phyloP scores from a whole-genome alignment of 768 basidiomycete genomes.

The Lentinula lateritia region DNA sequence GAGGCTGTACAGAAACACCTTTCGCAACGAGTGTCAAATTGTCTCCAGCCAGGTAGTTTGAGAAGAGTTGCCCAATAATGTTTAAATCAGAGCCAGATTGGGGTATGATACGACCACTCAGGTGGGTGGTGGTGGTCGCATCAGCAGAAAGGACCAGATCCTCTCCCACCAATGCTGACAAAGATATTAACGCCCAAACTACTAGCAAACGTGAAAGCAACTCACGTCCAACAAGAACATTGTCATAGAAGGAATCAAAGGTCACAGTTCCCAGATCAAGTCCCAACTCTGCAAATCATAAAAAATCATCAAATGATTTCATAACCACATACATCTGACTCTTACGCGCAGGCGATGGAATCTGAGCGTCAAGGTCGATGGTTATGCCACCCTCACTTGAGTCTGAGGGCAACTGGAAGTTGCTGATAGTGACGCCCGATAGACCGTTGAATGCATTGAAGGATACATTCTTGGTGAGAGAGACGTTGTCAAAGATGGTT shows the following conservation, averaged over 20 bases:
- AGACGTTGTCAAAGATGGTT: slow-evolving; percentile 62
- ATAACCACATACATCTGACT: slow-evolving; percentile 11
- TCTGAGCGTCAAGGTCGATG: slow-evolving; percentile 60
- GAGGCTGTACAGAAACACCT: slow-evolving; percentile 57
- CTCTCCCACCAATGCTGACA: slow-evolving; percentile 44
- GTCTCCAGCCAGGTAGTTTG: slow-evolving; percentile 55
- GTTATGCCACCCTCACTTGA: slow-evolving; percentile 65
- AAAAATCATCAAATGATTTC: slow-evolving; percentile 12
- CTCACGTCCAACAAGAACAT: slow-evolving; percentile 57
- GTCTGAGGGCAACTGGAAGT: slow-evolving; percentile 66
- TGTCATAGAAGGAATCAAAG: slow-evolving; percentile 58
- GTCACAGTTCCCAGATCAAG: slow-evolving; percentile 62
- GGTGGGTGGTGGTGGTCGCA: slow-evolving; percentile 41
- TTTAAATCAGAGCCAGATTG: slow-evolving; percentile 51
- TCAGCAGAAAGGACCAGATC: slow-evolving; percentile 46
- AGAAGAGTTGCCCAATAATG: slow-evolving; percentile 58
- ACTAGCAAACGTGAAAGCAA: slow-evolving; percentile 1
- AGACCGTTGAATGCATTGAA: slow-evolving; percentile 70
- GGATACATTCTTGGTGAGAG: slow-evolving; percentile 51
- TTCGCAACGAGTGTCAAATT: slow-evolving; percentile 56
- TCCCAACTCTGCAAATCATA: slow-evolving; percentile 45
- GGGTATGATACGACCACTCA: slow-evolving; percentile 60
- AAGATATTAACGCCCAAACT: slow-evolving; percentile 1
- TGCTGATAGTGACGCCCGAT: slow-evolving; percentile 64
- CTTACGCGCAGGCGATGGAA: slow-evolving; percentile 64